Evolutionary conservation across 805 yeast genomes (phyloP).

Genomic region (Yamadazyma kitorensis): DNA sequence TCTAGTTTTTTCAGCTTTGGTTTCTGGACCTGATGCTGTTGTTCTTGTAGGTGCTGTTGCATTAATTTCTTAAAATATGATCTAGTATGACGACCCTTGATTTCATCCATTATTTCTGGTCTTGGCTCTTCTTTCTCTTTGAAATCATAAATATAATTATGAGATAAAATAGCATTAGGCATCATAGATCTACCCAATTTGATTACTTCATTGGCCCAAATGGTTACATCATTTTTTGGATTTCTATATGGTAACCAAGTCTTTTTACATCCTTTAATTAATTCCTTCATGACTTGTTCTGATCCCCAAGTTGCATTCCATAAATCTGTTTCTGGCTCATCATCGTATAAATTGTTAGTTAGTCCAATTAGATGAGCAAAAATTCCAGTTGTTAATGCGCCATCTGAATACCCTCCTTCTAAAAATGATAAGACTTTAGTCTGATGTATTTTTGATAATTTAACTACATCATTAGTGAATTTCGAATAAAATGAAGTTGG

Average conservation of each 20-base stretch:
- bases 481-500: slow-evolving; percentile 76
- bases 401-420: slow-evolving; percentile 87
- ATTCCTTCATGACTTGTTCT: slow-evolving; percentile 58
- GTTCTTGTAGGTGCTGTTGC: slow-evolving; percentile 2
- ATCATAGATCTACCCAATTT: slow-evolving; percentile 61
- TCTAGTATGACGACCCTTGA: slow-evolving; percentile 38
- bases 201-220: slow-evolving; percentile 66
- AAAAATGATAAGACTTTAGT: slow-evolving; percentile 66
- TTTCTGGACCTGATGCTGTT: slow-evolving; percentile 1
- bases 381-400: slow-evolving; percentile 75
- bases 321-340: slow-evolving; percentile 24
- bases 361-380: slow-evolving; percentile 77
- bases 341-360: slow-evolving; percentile 38
- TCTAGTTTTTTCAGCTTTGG: too few relatives aligned
- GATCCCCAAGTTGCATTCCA: slow-evolving; percentile 71
- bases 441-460: slow-evolving; percentile 58
- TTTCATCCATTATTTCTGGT: slow-evolving; percentile 15
- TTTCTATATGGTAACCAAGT: slow-evolving; percentile 60
- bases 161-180: slow-evolving; percentile 46
- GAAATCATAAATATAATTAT: slow-evolving; percentile 31
- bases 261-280: slow-evolving; percentile 65
- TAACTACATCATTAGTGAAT: slow-evolving; percentile 71
- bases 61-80: slow-evolving; percentile 30
- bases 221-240: slow-evolving; percentile 49
- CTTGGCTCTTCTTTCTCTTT: slow-evolving; percentile 17